Percentiles rank a stretch among this genome's conserved stretches.
Conservation (phyloP, 306 rosid species). For the Ormosia emarginata region DNA sequence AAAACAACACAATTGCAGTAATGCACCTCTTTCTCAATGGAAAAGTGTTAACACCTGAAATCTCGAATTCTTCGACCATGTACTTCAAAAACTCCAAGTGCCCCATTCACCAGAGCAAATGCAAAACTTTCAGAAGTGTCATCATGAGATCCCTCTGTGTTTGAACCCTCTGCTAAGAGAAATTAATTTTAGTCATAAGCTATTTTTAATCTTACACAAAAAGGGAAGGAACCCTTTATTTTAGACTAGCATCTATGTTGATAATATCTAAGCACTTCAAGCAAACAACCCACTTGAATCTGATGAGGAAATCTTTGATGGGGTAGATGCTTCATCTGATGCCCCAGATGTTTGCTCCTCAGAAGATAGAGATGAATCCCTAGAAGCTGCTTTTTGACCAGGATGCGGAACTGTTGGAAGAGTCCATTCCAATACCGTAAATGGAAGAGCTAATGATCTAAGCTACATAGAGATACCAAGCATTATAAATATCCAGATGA, state of each 20-base stretch:
- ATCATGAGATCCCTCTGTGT: slow-evolving; percentile 74
- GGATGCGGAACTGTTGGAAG: slow-evolving; percentile 91
- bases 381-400: slow-evolving; percentile 41
- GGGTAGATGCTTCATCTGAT: slow-evolving; percentile 45
- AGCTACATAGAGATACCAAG: slow-evolving; percentile 85
- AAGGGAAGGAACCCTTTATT: slow-evolving; percentile 14
- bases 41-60: slow-evolving; percentile 64
- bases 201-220: slow-evolving; percentile 19
- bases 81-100: slow-evolving; percentile 98
- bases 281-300: slow-evolving; percentile 68
- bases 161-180: slow-evolving; percentile 51
- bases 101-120: slow-evolving; percentile 91
- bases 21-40: slow-evolving; percentile 9
- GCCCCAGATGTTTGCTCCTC: slow-evolving; percentile 42
- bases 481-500: slow-evolving; percentile 41
- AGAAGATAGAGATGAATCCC: slow-evolving; percentile 33
- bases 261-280: slow-evolving; percentile 24
- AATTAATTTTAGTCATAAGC: slow-evolving; percentile 28
- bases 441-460: slow-evolving; percentile 99
- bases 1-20: background rate
- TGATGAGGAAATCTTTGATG: slow-evolving; percentile 39
- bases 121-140: slow-evolving; percentile 94
- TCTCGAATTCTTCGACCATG: slow-evolving; percentile 93
- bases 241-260: slow-evolving; percentile 18
- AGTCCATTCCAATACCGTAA: slow-evolving; percentile 99